Percentiles rank a stretch among this genome's conserved stretches.
Evolutionary conservation across 1,284 basidiomycete genomes (phyloP).

Genomic region (Trichosporon sp.): DNA sequence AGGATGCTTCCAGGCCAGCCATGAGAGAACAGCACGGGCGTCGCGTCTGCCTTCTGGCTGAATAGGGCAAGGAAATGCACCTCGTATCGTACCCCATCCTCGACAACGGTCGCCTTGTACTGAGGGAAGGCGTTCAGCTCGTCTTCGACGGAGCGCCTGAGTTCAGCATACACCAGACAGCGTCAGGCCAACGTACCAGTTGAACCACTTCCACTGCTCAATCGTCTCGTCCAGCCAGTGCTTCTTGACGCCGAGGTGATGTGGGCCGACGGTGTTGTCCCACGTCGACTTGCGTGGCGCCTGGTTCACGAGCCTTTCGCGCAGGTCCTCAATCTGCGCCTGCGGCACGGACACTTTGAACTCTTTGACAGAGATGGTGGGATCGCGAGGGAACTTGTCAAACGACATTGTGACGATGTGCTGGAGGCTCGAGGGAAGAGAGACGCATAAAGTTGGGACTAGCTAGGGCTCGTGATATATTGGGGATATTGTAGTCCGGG

Average conservation of each 20-base stretch:
- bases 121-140: conserved; percentile 29
- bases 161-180: not conserved
- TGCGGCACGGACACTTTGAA: conserved; percentile 30
- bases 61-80: conserved; percentile 41
- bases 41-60: conserved; percentile 29
- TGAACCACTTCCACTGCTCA: conserved; percentile 24
- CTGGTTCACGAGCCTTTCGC: conserved; percentile 21
- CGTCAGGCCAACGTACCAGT: conserved; percentile 22
- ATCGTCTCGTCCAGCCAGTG: conserved; percentile 26
- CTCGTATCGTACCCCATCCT: conserved; percentile 17
- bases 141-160: conserved; percentile 27
- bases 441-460: not conserved
- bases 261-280: conserved; percentile 29
- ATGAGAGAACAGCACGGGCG: conserved; percentile 41
- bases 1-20: conserved; percentile 46
- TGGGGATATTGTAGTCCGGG: not conserved
- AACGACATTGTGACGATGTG: conserved; percentile 17
- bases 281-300: conserved; percentile 28
- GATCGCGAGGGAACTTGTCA: conserved; percentile 23
- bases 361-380: conserved; percentile 28
- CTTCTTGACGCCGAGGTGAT: conserved; percentile 24
- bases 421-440: not conserved
- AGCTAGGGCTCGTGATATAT: not conserved
- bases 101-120: conserved; percentile 22
- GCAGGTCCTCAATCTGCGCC: conserved; percentile 32